These are phyloP conservation scores for Dichotomocladium elegans DNA, from an alignment of 371 early-diverging fungal genomes.

Conservation along the genomic window DNA sequence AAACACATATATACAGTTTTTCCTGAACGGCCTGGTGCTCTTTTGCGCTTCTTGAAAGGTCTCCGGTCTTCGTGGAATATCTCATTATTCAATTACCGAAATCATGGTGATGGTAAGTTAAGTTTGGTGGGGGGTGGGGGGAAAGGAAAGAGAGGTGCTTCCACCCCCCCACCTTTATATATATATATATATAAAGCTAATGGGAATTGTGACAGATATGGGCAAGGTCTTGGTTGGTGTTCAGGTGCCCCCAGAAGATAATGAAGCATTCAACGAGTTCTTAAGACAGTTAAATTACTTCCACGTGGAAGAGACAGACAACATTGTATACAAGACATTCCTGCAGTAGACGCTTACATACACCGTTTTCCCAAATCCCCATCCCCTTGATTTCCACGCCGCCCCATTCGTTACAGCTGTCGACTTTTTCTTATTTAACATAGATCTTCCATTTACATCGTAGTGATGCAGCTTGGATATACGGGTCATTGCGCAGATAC, in stretches of 20 bases:
- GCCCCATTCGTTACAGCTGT: no score
- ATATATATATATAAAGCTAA: no score
- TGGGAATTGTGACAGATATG: no score
- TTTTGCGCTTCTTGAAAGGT: slow-evolving; percentile 77
- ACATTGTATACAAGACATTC: slow-evolving; percentile 80
- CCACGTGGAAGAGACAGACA: slow-evolving; percentile 87
- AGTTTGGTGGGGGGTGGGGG: neutral
- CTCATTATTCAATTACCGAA: slow-evolving; percentile 95
- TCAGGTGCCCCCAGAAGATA: slow-evolving; percentile 76
- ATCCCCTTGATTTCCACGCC: no score
- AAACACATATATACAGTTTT: no score
- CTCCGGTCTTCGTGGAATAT: slow-evolving; percentile 81
- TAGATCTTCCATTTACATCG: no score
- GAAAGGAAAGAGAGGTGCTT: neutral
- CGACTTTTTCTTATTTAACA: no score
- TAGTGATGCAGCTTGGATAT: no score
- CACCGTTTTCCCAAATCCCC: no score
- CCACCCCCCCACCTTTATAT: neutral
- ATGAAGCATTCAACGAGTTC: slow-evolving; percentile 62
- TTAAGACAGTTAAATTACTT: slow-evolving; percentile 74
- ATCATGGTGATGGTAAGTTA: slow-evolving; percentile 81
- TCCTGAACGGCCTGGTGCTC: slow-evolving; percentile 93
- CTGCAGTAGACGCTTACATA: slow-evolving; percentile 35
- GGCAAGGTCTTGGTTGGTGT: slow-evolving; percentile 91
- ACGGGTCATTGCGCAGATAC: no score